phyloP scores from a whole-genome alignment of 441 rosid genomes.

The Raphanus hybrid region DNA sequence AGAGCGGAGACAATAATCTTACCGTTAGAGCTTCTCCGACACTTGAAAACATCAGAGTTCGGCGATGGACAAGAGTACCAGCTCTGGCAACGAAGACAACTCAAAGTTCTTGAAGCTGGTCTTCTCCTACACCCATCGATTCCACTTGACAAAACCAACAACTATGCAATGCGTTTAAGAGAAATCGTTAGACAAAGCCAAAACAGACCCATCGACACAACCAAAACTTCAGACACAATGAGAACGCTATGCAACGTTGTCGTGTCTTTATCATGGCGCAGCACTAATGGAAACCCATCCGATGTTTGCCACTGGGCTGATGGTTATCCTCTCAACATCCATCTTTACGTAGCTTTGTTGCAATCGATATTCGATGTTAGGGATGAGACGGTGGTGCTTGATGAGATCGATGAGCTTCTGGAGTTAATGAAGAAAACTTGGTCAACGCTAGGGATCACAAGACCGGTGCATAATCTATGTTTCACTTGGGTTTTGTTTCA shows the following conservation, averaged over 20 bases:
- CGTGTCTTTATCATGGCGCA: slow-evolving; percentile 79
- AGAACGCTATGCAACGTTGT: slow-evolving; percentile 68
- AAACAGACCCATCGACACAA: slow-evolving; percentile 60
- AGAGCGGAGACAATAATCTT: slow-evolving; percentile 86
- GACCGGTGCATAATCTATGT: slow-evolving; percentile 76
- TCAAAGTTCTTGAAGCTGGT: slow-evolving; percentile 78
- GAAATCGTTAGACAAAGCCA: slow-evolving; percentile 64
- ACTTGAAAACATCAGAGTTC: slow-evolving; percentile 81
- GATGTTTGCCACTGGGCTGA: slow-evolving; percentile 96
- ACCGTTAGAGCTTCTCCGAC: slow-evolving; percentile 95
- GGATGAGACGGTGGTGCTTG: slow-evolving; percentile 83
- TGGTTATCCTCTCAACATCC: slow-evolving; percentile 86
- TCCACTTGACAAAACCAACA: slow-evolving; percentile 67
- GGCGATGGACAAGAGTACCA: slow-evolving; percentile 76
- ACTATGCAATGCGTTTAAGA: slow-evolving; percentile 61
- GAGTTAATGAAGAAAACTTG: slow-evolving; percentile 95
- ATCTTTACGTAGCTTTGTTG: slow-evolving; percentile 68
- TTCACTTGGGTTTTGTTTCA: slow-evolving; percentile 89
- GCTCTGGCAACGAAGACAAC: slow-evolving; percentile 83
- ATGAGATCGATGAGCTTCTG: slow-evolving; percentile 87
- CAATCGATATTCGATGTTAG: slow-evolving; percentile 74
- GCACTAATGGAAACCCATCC: slow-evolving; percentile 60
- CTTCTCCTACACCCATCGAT: slow-evolving; percentile 76
- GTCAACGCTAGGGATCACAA: slow-evolving; percentile 78
- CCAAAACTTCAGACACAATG: slow-evolving; percentile 81